These are phyloP conservation scores for Ganoderma sp. DNA, from an alignment of 1,284 basidiomycete genomes.

Conservation along the genomic window DNA sequence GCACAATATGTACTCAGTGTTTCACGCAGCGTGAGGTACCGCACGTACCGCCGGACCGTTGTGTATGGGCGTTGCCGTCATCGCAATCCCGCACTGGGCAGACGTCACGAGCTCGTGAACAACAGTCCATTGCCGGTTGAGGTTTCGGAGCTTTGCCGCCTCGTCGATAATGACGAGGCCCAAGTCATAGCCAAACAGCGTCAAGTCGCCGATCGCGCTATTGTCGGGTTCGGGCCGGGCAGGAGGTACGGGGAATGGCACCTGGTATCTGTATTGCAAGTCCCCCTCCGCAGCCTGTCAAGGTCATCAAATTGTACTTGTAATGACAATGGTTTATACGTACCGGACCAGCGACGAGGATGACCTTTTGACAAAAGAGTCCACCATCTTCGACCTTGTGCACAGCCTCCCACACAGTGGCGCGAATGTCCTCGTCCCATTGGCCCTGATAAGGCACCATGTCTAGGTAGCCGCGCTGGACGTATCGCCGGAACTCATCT, in stretches of 20 bases:
- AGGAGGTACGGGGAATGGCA: not conserved
- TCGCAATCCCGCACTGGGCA: not conserved
- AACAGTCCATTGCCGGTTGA: not conserved
- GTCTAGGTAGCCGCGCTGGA: not conserved
- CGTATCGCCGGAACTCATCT: constrained; percentile 1
- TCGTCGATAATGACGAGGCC: not conserved
- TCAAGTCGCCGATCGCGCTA: not conserved
- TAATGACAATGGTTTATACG: no score
- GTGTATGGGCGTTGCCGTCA: not conserved
- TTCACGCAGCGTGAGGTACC: no score
- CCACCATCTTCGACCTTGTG: not conserved
- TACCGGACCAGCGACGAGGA: not conserved
- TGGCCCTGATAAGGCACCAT: not conserved
- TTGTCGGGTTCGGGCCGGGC: not conserved
- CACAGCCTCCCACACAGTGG: not conserved
- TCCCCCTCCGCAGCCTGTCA: not conserved
- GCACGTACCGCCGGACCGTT: not conserved
- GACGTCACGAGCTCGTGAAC: not conserved
- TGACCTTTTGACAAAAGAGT: not conserved
- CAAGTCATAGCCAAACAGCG: not conserved
- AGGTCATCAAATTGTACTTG: no score
- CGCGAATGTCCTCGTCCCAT: not conserved
- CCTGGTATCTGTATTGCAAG: not conserved
- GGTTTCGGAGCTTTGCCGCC: not conserved
- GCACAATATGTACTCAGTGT: no score